Percentiles rank a stretch among this genome's conserved stretches.
phyloP scores from a whole-genome alignment of 805 yeast genomes.

The Myxozyma kluyveri region DNA sequence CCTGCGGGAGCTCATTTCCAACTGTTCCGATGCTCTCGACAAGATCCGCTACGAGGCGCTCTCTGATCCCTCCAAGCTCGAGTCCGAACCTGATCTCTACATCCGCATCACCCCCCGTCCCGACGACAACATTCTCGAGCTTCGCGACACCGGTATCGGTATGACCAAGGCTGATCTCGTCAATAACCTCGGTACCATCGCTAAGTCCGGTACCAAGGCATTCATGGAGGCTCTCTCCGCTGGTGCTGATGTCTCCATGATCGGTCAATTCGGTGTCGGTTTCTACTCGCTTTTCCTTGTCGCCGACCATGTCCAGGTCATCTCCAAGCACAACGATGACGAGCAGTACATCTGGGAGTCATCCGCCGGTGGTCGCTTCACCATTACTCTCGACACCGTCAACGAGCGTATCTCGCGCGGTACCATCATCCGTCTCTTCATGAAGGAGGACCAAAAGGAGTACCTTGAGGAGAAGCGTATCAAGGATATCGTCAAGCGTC shows the following conservation, averaged over 20 bases:
- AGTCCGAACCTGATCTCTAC: conserved; percentile 92
- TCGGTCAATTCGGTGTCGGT: conserved; percentile 99
- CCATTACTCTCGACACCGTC: conserved; percentile 84
- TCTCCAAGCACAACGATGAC: conserved; percentile 97
- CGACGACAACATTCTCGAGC: conserved; percentile 89
- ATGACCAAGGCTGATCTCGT: conserved; percentile 99
- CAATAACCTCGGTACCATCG: conserved; percentile 99
- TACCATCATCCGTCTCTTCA: conserved; percentile 88
- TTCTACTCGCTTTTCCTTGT: conserved; percentile 99
- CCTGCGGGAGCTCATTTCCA: conserved; percentile 97
- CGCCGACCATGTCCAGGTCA: conserved; percentile 97
- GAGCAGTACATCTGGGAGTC: conserved; percentile 99
- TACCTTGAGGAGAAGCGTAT: conserved; percentile 99
- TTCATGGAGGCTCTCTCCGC: conserved; percentile 99
- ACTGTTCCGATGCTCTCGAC: conserved; percentile 98
- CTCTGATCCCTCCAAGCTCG: conserved; percentile 86
- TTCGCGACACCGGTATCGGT: conserved; percentile 99
- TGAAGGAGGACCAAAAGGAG: conserved; percentile 98
- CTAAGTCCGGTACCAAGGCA: conserved; percentile 99
- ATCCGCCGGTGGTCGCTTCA: conserved; percentile 99
- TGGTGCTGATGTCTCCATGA: conserved; percentile 99
- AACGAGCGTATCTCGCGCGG: conserved; percentile 92
- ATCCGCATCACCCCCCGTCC: conserved; percentile 97
- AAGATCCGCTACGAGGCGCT: conserved; percentile 96
- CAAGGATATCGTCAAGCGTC: conserved; percentile 98